Conservation (phyloP, 139 green algal genomes). For the Pleodorina starrii region DNA sequence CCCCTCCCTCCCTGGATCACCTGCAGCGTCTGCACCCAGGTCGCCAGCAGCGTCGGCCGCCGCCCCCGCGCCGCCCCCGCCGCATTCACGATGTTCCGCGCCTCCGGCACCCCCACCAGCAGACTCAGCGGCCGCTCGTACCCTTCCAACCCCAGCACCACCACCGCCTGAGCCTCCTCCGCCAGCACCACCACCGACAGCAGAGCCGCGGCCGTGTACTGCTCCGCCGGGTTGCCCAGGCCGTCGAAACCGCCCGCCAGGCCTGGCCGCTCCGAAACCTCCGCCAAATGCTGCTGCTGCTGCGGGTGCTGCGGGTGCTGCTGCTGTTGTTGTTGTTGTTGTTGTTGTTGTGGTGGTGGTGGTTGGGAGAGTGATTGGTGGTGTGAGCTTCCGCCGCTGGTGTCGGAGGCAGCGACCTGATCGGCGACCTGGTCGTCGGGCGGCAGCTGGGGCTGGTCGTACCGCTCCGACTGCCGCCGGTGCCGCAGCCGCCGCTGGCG, state of each 20-base stretch:
- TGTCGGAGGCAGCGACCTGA: background rate
- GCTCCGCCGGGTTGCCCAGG: background rate
- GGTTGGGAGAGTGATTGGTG: background rate
- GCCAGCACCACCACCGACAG: constrained; percentile 18
- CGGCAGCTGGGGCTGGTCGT: background rate
- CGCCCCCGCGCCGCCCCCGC: constrained; percentile 7
- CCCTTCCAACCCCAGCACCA: constrained; percentile 10
- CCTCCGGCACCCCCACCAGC: constrained; percentile 41
- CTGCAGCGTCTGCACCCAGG: constrained; percentile 28
- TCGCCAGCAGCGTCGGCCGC: constrained; percentile 6
- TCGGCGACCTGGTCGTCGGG: background rate
- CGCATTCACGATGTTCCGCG: constrained; percentile 14
- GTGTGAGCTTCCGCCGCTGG: background rate
- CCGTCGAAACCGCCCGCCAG: constrained; percentile 34
- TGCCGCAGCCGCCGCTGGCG: background rate
- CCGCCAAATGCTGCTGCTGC: background rate
- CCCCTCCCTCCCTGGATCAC: background rate
- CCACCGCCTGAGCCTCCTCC: constrained; percentile 2
- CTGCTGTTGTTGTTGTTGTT: background rate
- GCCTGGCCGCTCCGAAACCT: constrained; percentile 10
- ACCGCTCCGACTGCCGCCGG: background rate
- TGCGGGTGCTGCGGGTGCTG: background rate
- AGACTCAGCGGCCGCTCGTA: constrained; percentile 25
- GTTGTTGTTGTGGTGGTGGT: background rate
- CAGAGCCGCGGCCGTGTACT: constrained; percentile 2